phyloP scores from a whole-genome alignment of 805 yeast genomes.

The Cephaloascus albidus region DNA sequence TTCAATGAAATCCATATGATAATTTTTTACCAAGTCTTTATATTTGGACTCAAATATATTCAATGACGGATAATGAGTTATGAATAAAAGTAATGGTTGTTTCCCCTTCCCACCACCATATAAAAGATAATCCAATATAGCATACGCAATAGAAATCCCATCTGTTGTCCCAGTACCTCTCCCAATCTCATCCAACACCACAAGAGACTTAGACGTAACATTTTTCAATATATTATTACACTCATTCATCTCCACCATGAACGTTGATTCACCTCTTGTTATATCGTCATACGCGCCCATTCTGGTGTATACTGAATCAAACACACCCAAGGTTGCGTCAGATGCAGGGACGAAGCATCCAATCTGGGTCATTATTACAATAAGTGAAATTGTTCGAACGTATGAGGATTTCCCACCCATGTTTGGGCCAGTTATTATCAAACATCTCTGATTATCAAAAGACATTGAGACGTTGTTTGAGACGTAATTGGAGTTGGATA shows the following conservation, averaged over 20 bases:
- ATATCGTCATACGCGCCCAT: slow-evolving; percentile 84
- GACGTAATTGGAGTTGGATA: slow-evolving; percentile 37
- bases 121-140: slow-evolving; percentile 55
- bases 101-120: slow-evolving; percentile 15
- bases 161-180: slow-evolving; percentile 59
- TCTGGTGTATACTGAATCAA: slow-evolving; percentile 47
- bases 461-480: slow-evolving; percentile 55
- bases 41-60: slow-evolving; percentile 36
- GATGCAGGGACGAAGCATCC: slow-evolving; percentile 73
- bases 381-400: slow-evolving; percentile 64
- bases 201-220: slow-evolving; percentile 46
- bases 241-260: slow-evolving; percentile 68
- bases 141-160: slow-evolving; percentile 74
- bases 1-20: slow-evolving; percentile 61
- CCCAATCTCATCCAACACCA: slow-evolving; percentile 70
- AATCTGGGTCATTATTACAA: slow-evolving; percentile 65
- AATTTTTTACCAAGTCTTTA: slow-evolving; percentile 38
- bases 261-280: slow-evolving; percentile 70
- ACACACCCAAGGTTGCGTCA: slow-evolving; percentile 50
- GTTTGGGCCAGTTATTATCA: slow-evolving; percentile 76
- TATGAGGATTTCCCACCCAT: slow-evolving; percentile 85
- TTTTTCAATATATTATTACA: slow-evolving; percentile 45
- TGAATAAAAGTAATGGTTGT: slow-evolving; percentile 58
- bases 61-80: slow-evolving; percentile 76
- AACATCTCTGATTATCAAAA: slow-evolving; percentile 35